These are phyloP conservation scores for Prunus campanulata DNA, from an alignment of 306 rosid genomes.

Conservation along the genomic window DNA sequence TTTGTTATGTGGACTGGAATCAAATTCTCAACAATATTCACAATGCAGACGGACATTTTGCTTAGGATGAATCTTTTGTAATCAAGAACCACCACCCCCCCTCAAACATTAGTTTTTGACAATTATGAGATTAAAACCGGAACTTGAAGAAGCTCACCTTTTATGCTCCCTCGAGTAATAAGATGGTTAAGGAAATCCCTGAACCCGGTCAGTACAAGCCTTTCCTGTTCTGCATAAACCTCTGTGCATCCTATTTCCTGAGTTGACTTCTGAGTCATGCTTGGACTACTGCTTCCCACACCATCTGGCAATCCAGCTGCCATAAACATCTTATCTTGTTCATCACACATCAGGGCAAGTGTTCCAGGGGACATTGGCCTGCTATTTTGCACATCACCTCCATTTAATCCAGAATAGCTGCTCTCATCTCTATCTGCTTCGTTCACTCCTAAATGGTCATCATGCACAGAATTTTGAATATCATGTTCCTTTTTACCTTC, in stretches of 20 bases:
- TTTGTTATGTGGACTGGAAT: neutral
- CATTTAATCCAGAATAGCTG: slow-evolving; percentile 34
- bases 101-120: slow-evolving; percentile 2
- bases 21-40: neutral
- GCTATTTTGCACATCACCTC: slow-evolving; percentile 31
- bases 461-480: slow-evolving; percentile 23
- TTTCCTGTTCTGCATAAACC: slow-evolving; percentile 58
- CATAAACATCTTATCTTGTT: slow-evolving; percentile 46
- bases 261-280: slow-evolving; percentile 35
- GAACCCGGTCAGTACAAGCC: slow-evolving; percentile 53
- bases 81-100: slow-evolving; percentile 7
- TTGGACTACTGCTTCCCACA: slow-evolving; percentile 22
- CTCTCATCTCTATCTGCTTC: slow-evolving; percentile 30
- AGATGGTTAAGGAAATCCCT: slow-evolving; percentile 60
- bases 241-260: slow-evolving; percentile 38
- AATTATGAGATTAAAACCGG: slow-evolving; percentile 6
- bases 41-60: slow-evolving; percentile 2
- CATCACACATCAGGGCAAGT: slow-evolving; percentile 76
- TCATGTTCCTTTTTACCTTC: slow-evolving; percentile 26
- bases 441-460: slow-evolving; percentile 27
- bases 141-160: slow-evolving; percentile 42
- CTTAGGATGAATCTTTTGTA: neutral
- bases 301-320: slow-evolving; percentile 38
- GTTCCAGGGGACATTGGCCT: slow-evolving; percentile 71
- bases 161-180: slow-evolving; percentile 53